Evolutionary conservation across 2,329 filamentous ascomycete genomes (phyloP), one percentile per base, ranked within the genome.

Genomic region (Chaetomiaceae sp.): DNA sequence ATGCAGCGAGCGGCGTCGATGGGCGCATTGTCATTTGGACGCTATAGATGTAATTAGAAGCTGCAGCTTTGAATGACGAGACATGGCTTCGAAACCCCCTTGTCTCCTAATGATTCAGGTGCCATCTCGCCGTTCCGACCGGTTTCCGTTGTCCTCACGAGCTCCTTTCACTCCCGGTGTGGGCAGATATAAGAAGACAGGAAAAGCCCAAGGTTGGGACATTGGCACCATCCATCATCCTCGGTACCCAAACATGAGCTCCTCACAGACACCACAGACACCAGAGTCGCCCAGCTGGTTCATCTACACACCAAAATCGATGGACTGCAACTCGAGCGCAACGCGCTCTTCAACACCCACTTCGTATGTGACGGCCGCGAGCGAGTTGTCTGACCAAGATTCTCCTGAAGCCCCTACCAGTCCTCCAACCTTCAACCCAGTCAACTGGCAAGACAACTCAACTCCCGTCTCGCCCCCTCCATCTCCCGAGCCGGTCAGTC

Each of bases 1-100:
- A 55, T 63, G 58, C 65, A 91, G 87, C 88, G 60, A 91, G 85
- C 69, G 89, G 89, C 61, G 87, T 94, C 50, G 89, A 94, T 68
- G 89, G 89, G 59, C 83, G 89, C 65, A 76, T 94, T 62, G 88
- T 92, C 47, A 82, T 94, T 62, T 94, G 88, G 88, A 79, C 78
- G 60, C 75, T 78, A 47, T 90, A 82, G 68, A 67, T 38, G 37
- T 52, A 25, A 22, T 12, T 44, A 56, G 56, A 47, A 47, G 17
- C 45, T n/a, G 14, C 36, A 37, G 25, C 25, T 14, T 25, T 22
- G 17, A 38, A 46, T 39, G 45, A 58, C 53, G 45, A 55, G 50
- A 55, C 56, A 57, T 6, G 37, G 38, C 43, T 48, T 52, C 55
- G 53, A 53, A 27, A 22, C 57, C 45, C 27, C 38, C 42, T 55